phyloP scores from a whole-genome alignment of 495 filamentous ascomycete species.

The Podospora fimiseda region DNA sequence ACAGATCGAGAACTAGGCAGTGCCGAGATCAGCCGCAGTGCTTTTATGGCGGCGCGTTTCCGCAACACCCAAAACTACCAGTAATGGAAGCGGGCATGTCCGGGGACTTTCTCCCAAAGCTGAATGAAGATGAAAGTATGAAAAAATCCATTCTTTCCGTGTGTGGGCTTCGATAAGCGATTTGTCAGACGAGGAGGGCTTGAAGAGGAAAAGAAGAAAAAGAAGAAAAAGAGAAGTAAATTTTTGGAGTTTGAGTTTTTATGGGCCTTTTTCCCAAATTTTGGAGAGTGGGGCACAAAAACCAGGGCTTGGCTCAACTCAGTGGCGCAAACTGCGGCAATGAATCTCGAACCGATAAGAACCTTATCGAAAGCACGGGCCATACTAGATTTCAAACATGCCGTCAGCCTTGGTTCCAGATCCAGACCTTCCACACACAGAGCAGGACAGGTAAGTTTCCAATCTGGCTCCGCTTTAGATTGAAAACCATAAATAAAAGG shows the following conservation, averaged over 20 bases:
- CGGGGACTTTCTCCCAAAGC: slow-evolving; percentile 99
- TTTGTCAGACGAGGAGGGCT: slow-evolving; percentile 93
- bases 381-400: slow-evolving; percentile 7
- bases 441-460: too few species aligned
- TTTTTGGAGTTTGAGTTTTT: background rate
- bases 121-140: slow-evolving; percentile 27
- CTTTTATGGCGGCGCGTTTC: slow-evolving; percentile 99
- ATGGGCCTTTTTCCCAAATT: too few species aligned
- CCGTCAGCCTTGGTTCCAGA: slow-evolving; percentile 2
- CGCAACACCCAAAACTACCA: slow-evolving; percentile 47
- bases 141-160: slow-evolving; percentile 58
- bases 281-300: too few species aligned
- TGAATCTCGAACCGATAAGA: slow-evolving; percentile 5
- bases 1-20: slow-evolving; percentile 55
- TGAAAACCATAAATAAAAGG: too few species aligned
- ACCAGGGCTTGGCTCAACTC: too few species aligned
- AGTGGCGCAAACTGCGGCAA: background rate
- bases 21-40: slow-evolving; percentile 58
- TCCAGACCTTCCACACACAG: background rate
- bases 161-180: slow-evolving; percentile 97
- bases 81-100: slow-evolving; percentile 58
- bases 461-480: slow-evolving; percentile 10
- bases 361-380: slow-evolving; percentile 7
- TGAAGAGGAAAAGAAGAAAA: slow-evolving; percentile 41
- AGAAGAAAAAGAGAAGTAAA: background rate